These are phyloP conservation scores for Debaryomyces fabryi DNA, from an alignment of 1,139 yeast genomes.

Conservation along the genomic window DNA sequence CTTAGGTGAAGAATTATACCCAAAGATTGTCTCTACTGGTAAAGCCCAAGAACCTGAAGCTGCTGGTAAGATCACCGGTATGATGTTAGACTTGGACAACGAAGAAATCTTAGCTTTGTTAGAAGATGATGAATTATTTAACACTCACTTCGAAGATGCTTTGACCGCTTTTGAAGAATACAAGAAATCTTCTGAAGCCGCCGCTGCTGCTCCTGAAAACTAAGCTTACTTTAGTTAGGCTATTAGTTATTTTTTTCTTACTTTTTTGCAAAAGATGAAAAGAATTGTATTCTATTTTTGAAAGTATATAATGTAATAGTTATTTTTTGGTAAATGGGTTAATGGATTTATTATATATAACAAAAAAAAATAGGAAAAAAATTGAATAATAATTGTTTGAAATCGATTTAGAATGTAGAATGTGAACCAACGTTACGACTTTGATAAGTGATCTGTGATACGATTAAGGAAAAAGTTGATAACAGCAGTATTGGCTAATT, in stretches of 20 bases:
- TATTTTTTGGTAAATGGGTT: constrained; percentile 31
- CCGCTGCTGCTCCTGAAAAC: constrained; percentile 24
- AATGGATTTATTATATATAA: constrained; percentile 34
- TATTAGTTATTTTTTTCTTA: constrained; percentile 9
- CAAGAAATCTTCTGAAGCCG: constrained; percentile 53
- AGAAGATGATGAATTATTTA: constrained; percentile 88
- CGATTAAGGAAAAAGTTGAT: not conserved
- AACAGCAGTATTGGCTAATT: not conserved
- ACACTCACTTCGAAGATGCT: constrained; percentile 93
- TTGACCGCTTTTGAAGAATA: constrained; percentile 88
- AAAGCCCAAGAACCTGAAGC: constrained; percentile 87
- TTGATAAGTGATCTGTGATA: not conserved
- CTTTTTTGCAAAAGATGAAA: constrained; percentile 12
- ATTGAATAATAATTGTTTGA: constrained; percentile 14
- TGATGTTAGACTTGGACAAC: constrained; percentile 96
- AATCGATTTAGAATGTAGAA: not conserved
- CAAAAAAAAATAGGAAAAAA: constrained; percentile 27
- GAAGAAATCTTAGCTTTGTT: constrained; percentile 86
- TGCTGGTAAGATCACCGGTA: constrained; percentile 99
- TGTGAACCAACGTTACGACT: not conserved
- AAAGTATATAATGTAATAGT: constrained; percentile 30
- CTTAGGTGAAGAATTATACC: constrained; percentile 97
- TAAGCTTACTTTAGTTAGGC: constrained; percentile 20
- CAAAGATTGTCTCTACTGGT: constrained; percentile 89
- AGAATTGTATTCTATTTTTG: constrained; percentile 22